phyloP scores from a whole-genome alignment of 495 filamentous ascomycete species.

The Pyronema domesticum region DNA sequence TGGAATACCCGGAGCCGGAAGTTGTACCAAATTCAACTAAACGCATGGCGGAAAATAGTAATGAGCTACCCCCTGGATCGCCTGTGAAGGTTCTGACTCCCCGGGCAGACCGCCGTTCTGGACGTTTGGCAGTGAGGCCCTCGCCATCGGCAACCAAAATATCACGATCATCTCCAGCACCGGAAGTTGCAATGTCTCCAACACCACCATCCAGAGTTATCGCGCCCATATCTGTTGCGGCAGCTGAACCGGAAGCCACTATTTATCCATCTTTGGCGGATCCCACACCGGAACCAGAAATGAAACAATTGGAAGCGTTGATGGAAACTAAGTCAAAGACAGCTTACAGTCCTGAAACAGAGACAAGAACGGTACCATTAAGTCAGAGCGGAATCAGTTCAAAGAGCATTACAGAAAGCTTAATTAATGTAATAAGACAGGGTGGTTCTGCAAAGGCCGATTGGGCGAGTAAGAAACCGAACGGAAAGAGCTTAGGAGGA shows the following conservation, averaged over 20 bases:
- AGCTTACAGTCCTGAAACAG: too few species aligned
- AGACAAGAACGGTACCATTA: too few species aligned
- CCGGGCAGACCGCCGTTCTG: slow-evolving; percentile 12
- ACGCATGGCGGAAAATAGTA: too few species aligned
- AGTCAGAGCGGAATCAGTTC: too few species aligned
- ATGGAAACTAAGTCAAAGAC: too few species aligned
- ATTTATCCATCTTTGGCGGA: too few species aligned
- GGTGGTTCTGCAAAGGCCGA: slow-evolving; percentile 26
- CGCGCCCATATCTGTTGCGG: not conserved
- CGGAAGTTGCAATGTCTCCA: slow-evolving; percentile 7
- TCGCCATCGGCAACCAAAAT: slow-evolving; percentile 1
- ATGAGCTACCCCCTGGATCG: not conserved
- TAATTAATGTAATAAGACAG: slow-evolving; percentile 34
- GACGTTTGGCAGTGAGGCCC: slow-evolving; percentile 11
- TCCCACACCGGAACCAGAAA: too few species aligned
- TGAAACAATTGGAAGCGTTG: too few species aligned
- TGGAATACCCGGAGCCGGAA: too few species aligned
- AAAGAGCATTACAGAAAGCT: too few species aligned
- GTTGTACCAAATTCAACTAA: too few species aligned
- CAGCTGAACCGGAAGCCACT: too few species aligned
- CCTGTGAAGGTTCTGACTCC: slow-evolving; percentile 4
- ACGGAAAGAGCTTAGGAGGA: slow-evolving; percentile 29
- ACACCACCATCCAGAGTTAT: slow-evolving; percentile 12
- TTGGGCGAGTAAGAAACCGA: slow-evolving; percentile 28
- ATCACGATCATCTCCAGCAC: not conserved